phyloP scores from a whole-genome alignment of 192 early-diverging fungal genomes.

The Coemansia biformis region DNA sequence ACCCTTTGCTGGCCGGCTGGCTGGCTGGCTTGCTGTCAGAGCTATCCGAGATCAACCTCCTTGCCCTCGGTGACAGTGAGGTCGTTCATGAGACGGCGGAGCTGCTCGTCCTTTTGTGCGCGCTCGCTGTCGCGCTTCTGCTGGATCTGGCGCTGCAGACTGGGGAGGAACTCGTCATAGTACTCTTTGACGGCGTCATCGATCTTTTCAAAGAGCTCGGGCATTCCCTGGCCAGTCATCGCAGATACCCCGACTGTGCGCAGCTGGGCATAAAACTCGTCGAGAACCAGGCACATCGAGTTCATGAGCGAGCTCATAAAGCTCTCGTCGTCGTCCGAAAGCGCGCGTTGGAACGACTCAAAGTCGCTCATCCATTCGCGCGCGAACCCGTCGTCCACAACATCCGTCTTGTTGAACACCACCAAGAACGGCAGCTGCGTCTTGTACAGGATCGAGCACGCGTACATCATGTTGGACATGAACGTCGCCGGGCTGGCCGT shows the following conservation, averaged over 20 bases:
- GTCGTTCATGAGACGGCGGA: constrained; percentile 82
- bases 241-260: constrained; percentile 83
- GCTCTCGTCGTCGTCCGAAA: constrained; percentile 62
- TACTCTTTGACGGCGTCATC: constrained; percentile 82
- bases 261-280: constrained; percentile 90
- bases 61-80: constrained; percentile 62
- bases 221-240: constrained; percentile 88
- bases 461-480: constrained; percentile 99
- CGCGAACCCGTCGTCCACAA: constrained; percentile 84
- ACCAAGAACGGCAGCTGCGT: constrained; percentile 93
- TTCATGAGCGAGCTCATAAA: constrained; percentile 93
- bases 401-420: constrained; percentile 95
- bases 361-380: constrained; percentile 97
- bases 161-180: constrained; percentile 79
- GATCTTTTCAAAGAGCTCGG: constrained; percentile 79
- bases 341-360: constrained; percentile 84
- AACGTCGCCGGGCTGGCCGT: constrained; percentile 89
- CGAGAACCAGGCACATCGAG: constrained; percentile 92
- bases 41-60: constrained; percentile 22
- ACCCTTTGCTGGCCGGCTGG: no score
- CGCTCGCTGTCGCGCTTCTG: constrained; percentile 59
- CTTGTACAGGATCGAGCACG: constrained; percentile 94
- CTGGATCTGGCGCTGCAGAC: constrained; percentile 66
- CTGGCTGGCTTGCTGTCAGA: no score
- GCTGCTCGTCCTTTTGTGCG: constrained; percentile 62